A percentile compares a stretch with the other conserved stretches of the same genome.
Conservation (phyloP, 352 stramenopile genomes). For the Pythium periplocum region DNA sequence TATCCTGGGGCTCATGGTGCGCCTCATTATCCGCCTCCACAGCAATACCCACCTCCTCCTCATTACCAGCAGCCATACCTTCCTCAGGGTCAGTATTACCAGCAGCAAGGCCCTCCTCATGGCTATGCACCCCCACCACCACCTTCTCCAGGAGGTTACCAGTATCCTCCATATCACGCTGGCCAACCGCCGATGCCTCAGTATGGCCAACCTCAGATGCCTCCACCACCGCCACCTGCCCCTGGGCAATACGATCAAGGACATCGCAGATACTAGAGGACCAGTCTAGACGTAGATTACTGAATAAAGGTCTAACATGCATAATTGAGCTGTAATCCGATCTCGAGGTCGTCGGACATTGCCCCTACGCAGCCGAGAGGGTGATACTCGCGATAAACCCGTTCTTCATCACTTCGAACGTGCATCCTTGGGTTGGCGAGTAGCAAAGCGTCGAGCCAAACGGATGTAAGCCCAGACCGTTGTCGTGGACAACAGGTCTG, state of each 20-base stretch:
- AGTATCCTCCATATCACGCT: conserved; percentile 13
- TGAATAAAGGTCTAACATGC: too few relatives aligned
- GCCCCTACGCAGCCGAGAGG: conserved; percentile 23
- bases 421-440: conserved; percentile 58
- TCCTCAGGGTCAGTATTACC: conserved; percentile 14
- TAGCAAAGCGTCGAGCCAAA: conserved; percentile 82
- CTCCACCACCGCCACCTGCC: conserved; percentile 15
- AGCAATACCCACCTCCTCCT: background rate
- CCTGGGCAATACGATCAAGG: conserved; percentile 10
- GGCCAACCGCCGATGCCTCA: conserved; percentile 9
- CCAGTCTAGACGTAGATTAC: background rate
- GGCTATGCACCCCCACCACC: conserved; percentile 4
- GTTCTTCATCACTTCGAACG: conserved; percentile 84
- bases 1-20: conserved; percentile 5
- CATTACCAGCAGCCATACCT: conserved; percentile 13
- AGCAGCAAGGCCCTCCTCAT: background rate
- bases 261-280: conserved; percentile 10
- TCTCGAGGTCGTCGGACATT: too few relatives aligned
- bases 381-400: conserved; percentile 72
- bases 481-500: conserved; percentile 72
- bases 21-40: conserved; percentile 8
- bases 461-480: conserved; percentile 64
- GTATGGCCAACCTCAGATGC: conserved; percentile 9
- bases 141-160: conserved; percentile 13
- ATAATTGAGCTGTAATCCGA: too few relatives aligned